Evolutionary conservation across 345 rosid genomes (phyloP), one percentile per base, ranked within the genome.

Genomic region (Mangifera indica): DNA sequence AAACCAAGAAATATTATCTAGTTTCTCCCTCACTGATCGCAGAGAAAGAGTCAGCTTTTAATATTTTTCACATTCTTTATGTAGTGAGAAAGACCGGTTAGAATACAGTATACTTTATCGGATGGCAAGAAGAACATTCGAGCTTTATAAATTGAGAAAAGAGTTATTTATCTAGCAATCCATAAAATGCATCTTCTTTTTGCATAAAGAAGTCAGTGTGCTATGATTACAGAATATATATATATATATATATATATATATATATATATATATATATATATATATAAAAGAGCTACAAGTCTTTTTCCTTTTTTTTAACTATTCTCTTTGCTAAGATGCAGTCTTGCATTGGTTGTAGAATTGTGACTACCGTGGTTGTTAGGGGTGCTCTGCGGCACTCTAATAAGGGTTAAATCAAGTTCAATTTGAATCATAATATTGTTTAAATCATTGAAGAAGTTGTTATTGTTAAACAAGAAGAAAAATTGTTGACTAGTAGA

Each of bases 131-230:
- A 64, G 24, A 59, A 55, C 78, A 55, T 54, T 45, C 59, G 66
- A 70, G 62, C 52, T 45, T 66, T 29, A 24, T 25, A 9, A 44
- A 32, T 53, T 67, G 4, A 37, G 29, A 48, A 70, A 45, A 26
- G 49, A 53, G 34, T 59, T 37, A 22, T 15, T 40, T 69, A 60
- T 37, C 22, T 51, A 24, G 53, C n/a, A 20, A 37, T 60, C n/a
- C 53, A 60, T 57, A 60, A 70, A 80, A 63, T 44, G 63, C 60
- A 20, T 24, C 57, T 67, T 17, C 74, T 72, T 77, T 77, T 72
- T 74, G 71, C 52, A 56, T 78, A 75, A 68, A 75, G 77, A 75
- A 74, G 81, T 77, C 52, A 59, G 72, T 64, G 66, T 46, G 71
- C 54, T 20, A 78, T 81, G 73, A 78, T 72, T 77, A 61, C 12